Percentiles rank a stretch among this genome's conserved stretches.
phyloP scores from a whole-genome alignment of 2,329 filamentous ascomycete species.

The Aspergillus tamarii region DNA sequence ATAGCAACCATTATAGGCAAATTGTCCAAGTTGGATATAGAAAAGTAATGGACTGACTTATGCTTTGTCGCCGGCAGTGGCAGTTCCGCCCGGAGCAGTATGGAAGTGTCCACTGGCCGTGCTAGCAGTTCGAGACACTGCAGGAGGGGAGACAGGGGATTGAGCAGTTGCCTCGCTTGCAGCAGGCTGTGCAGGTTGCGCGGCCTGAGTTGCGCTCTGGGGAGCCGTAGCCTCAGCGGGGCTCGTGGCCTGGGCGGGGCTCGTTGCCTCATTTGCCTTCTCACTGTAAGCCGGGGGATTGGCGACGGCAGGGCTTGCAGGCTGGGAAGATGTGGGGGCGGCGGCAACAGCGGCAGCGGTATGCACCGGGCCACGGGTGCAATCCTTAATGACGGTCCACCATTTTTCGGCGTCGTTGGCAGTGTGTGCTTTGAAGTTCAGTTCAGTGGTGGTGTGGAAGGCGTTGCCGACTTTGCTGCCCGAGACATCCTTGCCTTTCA shows the following conservation, averaged over 20 bases:
- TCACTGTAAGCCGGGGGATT: conserved; percentile 33
- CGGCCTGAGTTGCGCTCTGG: not conserved
- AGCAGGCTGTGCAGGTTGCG: not conserved
- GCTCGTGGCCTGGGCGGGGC: conserved; percentile 4
- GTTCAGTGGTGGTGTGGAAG: conserved; percentile 76
- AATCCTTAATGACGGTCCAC: conserved; percentile 69
- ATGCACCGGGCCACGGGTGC: conserved; percentile 22
- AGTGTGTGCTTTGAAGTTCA: conserved; percentile 85
- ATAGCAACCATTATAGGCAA: not conserved
- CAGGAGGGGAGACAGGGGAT: conserved; percentile 13
- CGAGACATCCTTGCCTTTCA: conserved; percentile 92
- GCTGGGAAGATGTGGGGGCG: conserved; percentile 13
- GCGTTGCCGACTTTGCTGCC: conserved; percentile 77
- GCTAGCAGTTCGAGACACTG: conserved; percentile 15
- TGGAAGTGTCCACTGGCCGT: conserved; percentile 2
- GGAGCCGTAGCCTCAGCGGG: not conserved
- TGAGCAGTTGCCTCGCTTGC: not conserved
- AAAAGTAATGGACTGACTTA: not conserved
- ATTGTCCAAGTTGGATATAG: not conserved
- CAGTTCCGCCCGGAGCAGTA: conserved; percentile 8
- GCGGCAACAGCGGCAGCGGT: conserved; percentile 18
- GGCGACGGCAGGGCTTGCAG: conserved; percentile 18
- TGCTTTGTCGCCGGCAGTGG: conserved; percentile 14
- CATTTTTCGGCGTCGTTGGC: conserved; percentile 80
- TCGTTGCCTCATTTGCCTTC: conserved; percentile 22